Base-by-base conservation (phyloP, 2,329 filamentous ascomycete species). In the Furcasterigmium sp. region DNA sequence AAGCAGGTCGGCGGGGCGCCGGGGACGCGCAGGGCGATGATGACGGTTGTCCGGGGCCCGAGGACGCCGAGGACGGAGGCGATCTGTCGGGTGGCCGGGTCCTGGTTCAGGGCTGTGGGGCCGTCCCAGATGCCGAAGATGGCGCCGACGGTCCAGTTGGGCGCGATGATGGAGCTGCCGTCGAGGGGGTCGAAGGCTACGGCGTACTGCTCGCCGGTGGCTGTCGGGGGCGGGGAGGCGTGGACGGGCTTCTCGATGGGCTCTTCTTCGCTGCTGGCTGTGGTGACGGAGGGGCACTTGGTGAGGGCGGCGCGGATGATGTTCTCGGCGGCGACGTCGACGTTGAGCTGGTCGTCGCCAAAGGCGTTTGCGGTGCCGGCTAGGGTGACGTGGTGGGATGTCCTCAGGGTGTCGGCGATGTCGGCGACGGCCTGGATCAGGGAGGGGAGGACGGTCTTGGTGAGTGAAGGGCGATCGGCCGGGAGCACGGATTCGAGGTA, bases 151-250 rank as follows among this genome's bases (percentile, higher is more conserved):
- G 72, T 67, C 75, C 75, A 80, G 53, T 79, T 79, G 2, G 76
- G 67, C 1, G 65, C 72, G 35, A 80, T 77, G 52, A 80, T 79
- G 48, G 75, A 82, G 57, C 74, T 79, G 10, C 80, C 80, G 50
- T 84, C 80, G 0, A 84, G 69, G 0, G 80, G 80, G 51, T 84
- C 80, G 51, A 83, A 84, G 0, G 77, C 78, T 8, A 82, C 59
- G 0, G 78, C 73, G 58, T 83, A 83, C 21, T 61, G 54, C 51
- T 80, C 73, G 3, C 42, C 10, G 9, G 39, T 7, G 9, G 41
- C 39, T 15, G 11, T 23, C 7, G 26, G 15, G 2, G 41, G 41
- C 14, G 29, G 7, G 5, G 32, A 15, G 29, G 47, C 32, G 41
- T 62, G 50, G 4, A 35, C 15, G 28, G 57, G 18, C 46, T 58